phyloP scores from a whole-genome alignment of 2,329 filamentous ascomycete species.

The Aspergillus brasiliensis region DNA sequence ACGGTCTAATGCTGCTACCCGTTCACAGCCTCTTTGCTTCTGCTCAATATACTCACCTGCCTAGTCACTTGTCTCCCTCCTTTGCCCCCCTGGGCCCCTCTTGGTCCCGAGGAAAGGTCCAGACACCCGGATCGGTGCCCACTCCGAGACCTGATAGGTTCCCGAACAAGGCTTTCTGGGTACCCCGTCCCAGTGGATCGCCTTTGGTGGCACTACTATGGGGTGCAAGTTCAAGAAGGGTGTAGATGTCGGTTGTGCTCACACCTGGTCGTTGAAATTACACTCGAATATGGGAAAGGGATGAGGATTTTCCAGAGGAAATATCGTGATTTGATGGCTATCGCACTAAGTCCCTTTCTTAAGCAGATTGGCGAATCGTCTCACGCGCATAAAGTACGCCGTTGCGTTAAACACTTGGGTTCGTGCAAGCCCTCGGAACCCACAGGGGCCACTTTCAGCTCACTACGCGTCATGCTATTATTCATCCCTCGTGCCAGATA shows the following conservation, averaged over 20 bases:
- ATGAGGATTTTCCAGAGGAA: too few species aligned
- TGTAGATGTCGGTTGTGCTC: constrained; percentile 17
- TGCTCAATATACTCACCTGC: neutral
- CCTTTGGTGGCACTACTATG: constrained; percentile 16
- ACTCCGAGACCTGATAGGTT: constrained; percentile 19
- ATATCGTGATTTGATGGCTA: too few species aligned
- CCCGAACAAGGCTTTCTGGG: constrained; percentile 11
- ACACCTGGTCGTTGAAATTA: neutral
- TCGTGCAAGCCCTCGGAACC: constrained; percentile 8
- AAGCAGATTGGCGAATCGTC: too few species aligned
- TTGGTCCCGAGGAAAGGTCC: constrained; percentile 14
- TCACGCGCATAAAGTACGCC: neutral
- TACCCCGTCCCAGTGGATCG: constrained; percentile 22
- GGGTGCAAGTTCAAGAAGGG: neutral
- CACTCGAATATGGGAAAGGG: neutral
- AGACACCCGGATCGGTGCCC: constrained; percentile 8
- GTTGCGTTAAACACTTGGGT: constrained; percentile 12
- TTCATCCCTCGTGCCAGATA: neutral
- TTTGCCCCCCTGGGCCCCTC: constrained; percentile 6
- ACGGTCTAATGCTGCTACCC: neutral
- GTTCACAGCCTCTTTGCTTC: neutral
- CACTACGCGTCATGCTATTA: constrained; percentile 9
- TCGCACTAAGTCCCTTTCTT: too few species aligned
- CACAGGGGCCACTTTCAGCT: constrained; percentile 12
- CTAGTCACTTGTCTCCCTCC: neutral